phyloP scores from a whole-genome alignment of 441 rosid species.

The Bocquillonia castaneifolia region DNA sequence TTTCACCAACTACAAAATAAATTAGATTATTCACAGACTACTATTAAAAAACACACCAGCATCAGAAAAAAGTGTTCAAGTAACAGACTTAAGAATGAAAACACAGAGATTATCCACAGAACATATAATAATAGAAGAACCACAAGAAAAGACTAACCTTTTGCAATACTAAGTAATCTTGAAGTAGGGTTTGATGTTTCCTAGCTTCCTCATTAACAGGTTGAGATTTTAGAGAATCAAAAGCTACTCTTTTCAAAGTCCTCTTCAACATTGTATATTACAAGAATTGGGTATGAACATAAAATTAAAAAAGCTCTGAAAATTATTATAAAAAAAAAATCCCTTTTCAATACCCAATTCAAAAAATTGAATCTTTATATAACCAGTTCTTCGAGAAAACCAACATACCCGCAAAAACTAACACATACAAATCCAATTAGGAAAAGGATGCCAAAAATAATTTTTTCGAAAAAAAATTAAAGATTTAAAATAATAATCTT shows the following conservation, averaged over 20 bases:
- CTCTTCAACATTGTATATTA: slow-evolving; percentile 16
- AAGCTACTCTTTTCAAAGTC: slow-evolving; percentile 31
- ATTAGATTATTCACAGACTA: too few relatives aligned
- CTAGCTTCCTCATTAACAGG: slow-evolving; percentile 25
- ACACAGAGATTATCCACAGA: not conserved
- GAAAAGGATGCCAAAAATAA: not conserved
- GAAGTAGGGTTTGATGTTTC: slow-evolving; percentile 34
- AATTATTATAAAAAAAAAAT: not conserved
- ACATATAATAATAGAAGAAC: not conserved
- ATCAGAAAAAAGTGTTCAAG: too few relatives aligned
- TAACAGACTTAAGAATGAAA: not conserved
- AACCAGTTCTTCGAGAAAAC: not conserved
- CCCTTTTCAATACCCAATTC: not conserved
- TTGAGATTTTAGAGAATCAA: slow-evolving; percentile 18
- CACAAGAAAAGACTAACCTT: slow-evolving; percentile 31
- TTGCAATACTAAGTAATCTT: slow-evolving; percentile 40
- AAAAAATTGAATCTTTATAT: not conserved
- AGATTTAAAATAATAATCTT: too few relatives aligned
- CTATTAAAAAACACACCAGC: too few relatives aligned
- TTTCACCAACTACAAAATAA: too few relatives aligned
- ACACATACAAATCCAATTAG: not conserved
- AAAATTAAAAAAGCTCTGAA: too few relatives aligned
- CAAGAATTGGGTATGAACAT: not conserved
- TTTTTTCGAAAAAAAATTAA: too few relatives aligned
- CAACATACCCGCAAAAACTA: not conserved